Evolutionary conservation across 768 basidiomycete genomes (phyloP), one percentile per base, ranked within the genome.

Genomic region (Dentipellis fragilis): DNA sequence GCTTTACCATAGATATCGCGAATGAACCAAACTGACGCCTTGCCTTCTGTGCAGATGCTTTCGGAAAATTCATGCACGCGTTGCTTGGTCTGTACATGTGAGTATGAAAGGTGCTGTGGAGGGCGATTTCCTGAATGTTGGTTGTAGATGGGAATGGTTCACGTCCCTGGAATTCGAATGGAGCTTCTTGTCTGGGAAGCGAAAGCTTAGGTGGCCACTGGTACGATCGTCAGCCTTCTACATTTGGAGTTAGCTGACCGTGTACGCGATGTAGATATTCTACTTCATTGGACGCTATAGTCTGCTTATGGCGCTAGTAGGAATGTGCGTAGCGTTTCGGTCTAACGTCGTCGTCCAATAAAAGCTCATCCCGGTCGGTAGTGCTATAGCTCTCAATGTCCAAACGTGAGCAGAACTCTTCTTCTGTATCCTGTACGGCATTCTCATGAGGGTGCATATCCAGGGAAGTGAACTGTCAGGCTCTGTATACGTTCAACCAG

Each of bases 401-500:
- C 67, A 67, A 19, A 52, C 29, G 72, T 73, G 58, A 22, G 72
- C 59, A 11, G 23, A 39, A 61, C 54, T 4, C 40, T 17, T 37
- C 35, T 38, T 34, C 35, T 23, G 45, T 9, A 12, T 9, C 5
- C 10, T 42, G 16, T 35, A 21, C 42, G 17, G 36, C 7, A 38
- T 4, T n/a, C 49, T 45, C n/a, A 45, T 9, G n/a, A 16, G 11
- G 14, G 4, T 38, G 17, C 10, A 2, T 22, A 40, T 14, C 9
- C 52, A 76, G 76, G 21, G 57, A 63, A 55, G 54, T 79, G 55
- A 69, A 75, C 47, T 78, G 77, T 57, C 74, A 77, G 59, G 67
- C 71, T 3, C 57, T 78, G 57, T 78, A 79, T 64, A 71, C 73
- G 22, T 76, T 75, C 63, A 76, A 75, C 58, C 72, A 78, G 66